phyloP scores from a whole-genome alignment of 208 protist species.

The Giardia duodenalis region DNA sequence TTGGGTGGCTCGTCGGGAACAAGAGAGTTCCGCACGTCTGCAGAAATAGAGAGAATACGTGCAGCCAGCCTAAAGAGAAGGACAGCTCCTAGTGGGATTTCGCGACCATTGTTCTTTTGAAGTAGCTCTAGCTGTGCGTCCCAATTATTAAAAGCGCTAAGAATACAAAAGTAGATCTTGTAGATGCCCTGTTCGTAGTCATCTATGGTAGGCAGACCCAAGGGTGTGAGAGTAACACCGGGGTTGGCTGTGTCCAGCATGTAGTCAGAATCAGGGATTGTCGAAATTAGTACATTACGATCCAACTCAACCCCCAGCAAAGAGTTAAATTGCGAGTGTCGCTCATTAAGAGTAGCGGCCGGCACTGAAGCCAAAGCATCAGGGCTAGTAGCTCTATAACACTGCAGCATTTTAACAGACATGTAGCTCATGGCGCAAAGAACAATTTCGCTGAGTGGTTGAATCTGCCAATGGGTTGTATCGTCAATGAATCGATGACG shows the following conservation, averaged over 20 bases:
- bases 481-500: neutral
- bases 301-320: neutral
- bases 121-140: neutral
- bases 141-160: neutral
- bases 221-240: neutral
- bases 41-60: neutral
- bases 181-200: too few relatives aligned
- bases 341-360: neutral
- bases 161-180: neutral
- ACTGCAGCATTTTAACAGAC: neutral
- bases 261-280: too few relatives aligned
- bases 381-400: too few relatives aligned
- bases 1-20: neutral
- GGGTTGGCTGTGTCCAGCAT: neutral
- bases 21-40: conserved; percentile 1
- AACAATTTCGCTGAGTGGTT: neutral
- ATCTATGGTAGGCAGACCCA: neutral
- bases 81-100: neutral
- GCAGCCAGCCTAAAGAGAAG: neutral
- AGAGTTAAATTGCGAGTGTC: neutral
- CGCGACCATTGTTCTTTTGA: neutral
- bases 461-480: neutral
- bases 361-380: too few relatives aligned
- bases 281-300: too few relatives aligned
- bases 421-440: neutral